Evolutionary conservation across 1,284 basidiomycete genomes (phyloP).

Genomic region (Fomitopsis palustris): DNA sequence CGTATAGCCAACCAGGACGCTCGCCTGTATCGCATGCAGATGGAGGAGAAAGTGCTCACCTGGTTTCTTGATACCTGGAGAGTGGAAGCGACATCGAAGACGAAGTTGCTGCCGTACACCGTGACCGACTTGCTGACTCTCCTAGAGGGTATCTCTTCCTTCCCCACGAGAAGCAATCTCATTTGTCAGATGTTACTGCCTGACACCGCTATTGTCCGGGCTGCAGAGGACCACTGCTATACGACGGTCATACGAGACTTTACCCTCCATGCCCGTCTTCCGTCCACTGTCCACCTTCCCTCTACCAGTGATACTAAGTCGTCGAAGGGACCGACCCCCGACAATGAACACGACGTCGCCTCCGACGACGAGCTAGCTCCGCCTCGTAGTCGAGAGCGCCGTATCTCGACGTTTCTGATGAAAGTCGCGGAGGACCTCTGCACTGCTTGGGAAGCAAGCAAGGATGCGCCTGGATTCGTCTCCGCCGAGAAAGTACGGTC

Average conservation of each 20-base stretch:
- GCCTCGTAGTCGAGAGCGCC: constrained; percentile 55
- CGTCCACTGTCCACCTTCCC: constrained; percentile 31
- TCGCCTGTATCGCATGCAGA: constrained; percentile 72
- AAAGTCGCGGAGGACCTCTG: constrained; percentile 52
- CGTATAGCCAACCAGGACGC: constrained; percentile 73
- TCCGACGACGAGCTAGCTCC: constrained; percentile 32
- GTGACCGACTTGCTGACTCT: constrained; percentile 62
- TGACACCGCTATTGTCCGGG: constrained; percentile 59
- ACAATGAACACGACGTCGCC: neutral
- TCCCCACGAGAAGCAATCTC: constrained; percentile 44
- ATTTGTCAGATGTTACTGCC: constrained; percentile 54
- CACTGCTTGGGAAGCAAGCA: constrained; percentile 44
- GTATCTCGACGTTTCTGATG: constrained; percentile 61
- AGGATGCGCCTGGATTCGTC: constrained; percentile 33
- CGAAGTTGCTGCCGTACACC: constrained; percentile 47
- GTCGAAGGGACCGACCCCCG: neutral
- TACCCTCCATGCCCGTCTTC: constrained; percentile 61
- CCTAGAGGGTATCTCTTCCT: constrained; percentile 58
- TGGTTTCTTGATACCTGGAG: constrained; percentile 85
- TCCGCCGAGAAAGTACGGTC: constrained; percentile 62
- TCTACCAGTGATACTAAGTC: neutral
- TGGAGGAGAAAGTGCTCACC: constrained; percentile 79
- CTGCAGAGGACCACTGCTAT: constrained; percentile 54
- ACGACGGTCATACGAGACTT: constrained; percentile 66
- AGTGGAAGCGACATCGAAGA: constrained; percentile 27